These are phyloP conservation scores for Leersia perrieri DNA, from an alignment of 176 grass and related monocot species.

Conservation along the genomic window DNA sequence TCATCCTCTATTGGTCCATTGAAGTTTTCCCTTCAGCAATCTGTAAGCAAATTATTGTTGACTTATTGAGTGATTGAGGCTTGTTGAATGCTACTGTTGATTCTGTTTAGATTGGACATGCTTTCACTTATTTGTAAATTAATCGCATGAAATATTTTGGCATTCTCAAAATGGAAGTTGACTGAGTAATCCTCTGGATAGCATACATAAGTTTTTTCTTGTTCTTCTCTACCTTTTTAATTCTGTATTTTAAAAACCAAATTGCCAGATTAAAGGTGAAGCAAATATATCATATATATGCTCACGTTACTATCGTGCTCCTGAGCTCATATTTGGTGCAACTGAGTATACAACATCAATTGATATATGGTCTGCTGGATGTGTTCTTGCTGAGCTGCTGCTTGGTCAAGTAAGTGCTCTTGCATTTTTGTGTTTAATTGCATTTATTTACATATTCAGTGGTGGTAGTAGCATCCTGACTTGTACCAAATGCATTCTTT, in stretches of 20 bases:
- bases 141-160: not conserved
- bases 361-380: slow-evolving; percentile 94
- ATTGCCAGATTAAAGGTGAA: slow-evolving; percentile 68
- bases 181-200: not conserved
- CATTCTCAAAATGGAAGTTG: not conserved
- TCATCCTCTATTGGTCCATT: not conserved
- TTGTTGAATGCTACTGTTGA: not conserved
- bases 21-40: not conserved
- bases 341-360: slow-evolving; percentile 85
- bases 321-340: slow-evolving; percentile 91
- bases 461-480: not conserved
- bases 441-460: not conserved
- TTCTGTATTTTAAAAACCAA: not conserved
- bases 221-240: not conserved
- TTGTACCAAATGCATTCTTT: not conserved
- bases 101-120: not conserved
- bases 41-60: not conserved
- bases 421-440: not conserved
- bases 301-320: slow-evolving; percentile 86
- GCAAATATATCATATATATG: slow-evolving; percentile 94
- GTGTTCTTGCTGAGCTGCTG: slow-evolving; percentile 83
- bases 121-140: not conserved
- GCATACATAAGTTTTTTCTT: not conserved
- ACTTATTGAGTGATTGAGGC: not conserved
- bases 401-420: slow-evolving; percentile 58